A percentile compares a stretch with the other conserved stretches of the same genome.
Conservation (phyloP, 2,329 filamentous ascomycete genomes). For the Stagonosporopsis cucurbitacearum region DNA sequence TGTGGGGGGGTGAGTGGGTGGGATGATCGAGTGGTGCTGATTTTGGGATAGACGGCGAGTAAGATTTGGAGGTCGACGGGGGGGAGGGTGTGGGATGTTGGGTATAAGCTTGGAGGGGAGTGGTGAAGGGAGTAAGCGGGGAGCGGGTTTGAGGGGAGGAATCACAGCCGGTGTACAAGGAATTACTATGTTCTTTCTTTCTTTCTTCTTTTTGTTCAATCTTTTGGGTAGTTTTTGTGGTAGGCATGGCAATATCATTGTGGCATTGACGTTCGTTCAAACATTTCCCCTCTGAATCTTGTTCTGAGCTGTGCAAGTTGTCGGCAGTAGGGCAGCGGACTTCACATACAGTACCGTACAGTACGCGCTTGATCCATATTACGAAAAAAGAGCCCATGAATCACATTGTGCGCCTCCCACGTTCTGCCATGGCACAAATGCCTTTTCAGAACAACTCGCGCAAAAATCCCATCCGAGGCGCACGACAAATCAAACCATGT, state of each 20-base stretch:
- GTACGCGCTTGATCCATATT: not conserved
- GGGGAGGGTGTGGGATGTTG: constrained; percentile 58
- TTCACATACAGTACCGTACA: too few species aligned
- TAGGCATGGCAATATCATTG: not conserved
- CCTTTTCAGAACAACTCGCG: not conserved
- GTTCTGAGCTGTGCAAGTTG: too few species aligned
- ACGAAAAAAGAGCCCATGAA: not conserved
- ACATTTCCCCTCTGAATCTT: too few species aligned
- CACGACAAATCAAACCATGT: too few species aligned
- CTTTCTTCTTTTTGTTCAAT: too few species aligned
- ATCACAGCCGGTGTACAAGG: too few species aligned
- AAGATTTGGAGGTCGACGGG: constrained; percentile 59
- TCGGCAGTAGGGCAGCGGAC: too few species aligned
- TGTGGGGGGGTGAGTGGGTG: not conserved
- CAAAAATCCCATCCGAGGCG: not conserved
- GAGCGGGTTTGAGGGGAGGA: not conserved
- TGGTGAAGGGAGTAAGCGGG: constrained; percentile 42
- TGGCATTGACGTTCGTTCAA: not conserved
- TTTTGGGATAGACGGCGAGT: constrained; percentile 48
- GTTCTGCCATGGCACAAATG: not conserved
- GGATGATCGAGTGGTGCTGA: too few species aligned
- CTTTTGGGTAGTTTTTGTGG: too few species aligned
- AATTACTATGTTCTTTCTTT: too few species aligned
- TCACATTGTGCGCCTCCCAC: not conserved
- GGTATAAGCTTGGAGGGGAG: constrained; percentile 63